These are phyloP conservation scores for Mycena amicta DNA, from an alignment of 768 basidiomycete genomes.

Conservation along the genomic window DNA sequence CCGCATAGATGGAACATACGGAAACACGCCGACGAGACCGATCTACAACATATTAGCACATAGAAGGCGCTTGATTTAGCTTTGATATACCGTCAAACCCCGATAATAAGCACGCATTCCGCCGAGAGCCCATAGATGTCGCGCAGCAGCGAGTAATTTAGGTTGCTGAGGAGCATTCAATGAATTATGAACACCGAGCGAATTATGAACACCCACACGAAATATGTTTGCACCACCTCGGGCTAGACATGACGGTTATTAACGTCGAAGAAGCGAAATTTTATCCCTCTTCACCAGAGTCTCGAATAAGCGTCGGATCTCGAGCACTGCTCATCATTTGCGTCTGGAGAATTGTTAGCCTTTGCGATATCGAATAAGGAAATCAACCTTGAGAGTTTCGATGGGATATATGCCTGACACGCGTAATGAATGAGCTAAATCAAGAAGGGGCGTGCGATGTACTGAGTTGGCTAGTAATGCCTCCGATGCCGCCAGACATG, in stretches of 20 bases:
- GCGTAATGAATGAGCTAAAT: constrained; percentile 21
- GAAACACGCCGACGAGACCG: constrained; percentile 95
- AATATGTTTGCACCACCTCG: background rate
- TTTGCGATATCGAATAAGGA: constrained; percentile 3
- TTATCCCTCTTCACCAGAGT: background rate
- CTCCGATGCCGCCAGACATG: constrained; percentile 93
- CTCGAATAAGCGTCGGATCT: constrained; percentile 33
- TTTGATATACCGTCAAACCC: constrained; percentile 84
- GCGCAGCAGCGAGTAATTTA: constrained; percentile 62
- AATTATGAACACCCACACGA: background rate
- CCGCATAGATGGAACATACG: constrained; percentile 48
- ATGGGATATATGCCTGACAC: constrained; percentile 88
- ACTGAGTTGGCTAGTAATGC: constrained; percentile 92
- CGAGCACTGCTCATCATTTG: constrained; percentile 95
- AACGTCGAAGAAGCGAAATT: too few relatives aligned
- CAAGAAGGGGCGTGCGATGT: constrained; percentile 31
- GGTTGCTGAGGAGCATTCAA: constrained; percentile 32
- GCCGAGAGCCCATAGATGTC: constrained; percentile 77
- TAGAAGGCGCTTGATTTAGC: too few relatives aligned
- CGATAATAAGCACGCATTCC: constrained; percentile 87
- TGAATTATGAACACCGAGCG: background rate
- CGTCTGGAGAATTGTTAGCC: constrained; percentile 51
- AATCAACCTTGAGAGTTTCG: constrained; percentile 85
- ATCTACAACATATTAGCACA: too few relatives aligned
- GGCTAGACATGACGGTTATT: too few relatives aligned